A percentile compares a stretch with the other conserved stretches of the same genome.
Evolutionary conservation across 371 early-diverging fungal genomes (phyloP).

Genomic region (Zychaea mexicana): DNA sequence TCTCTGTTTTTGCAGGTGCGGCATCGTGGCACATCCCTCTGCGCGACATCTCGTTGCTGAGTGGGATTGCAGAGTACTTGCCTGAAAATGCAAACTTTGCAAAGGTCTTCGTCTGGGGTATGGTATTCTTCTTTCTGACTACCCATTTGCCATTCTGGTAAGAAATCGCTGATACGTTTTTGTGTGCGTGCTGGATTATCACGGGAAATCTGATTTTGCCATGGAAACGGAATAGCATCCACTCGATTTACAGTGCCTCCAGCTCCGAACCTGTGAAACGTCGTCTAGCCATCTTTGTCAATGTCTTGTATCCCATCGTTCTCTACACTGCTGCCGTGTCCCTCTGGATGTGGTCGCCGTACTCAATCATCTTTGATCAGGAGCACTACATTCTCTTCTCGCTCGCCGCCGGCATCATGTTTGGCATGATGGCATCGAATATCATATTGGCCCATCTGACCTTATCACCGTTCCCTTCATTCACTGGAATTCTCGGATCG

Average conservation of each 20-base stretch:
- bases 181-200: neutral
- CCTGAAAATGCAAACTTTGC: slow-evolving; percentile 32
- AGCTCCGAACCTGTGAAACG: slow-evolving; percentile 36
- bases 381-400: slow-evolving; percentile 74
- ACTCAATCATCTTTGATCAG: slow-evolving; percentile 61
- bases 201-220: neutral
- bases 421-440: slow-evolving; percentile 88
- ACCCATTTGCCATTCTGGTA: slow-evolving; percentile 50
- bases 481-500: slow-evolving; percentile 44
- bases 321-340: slow-evolving; percentile 8
- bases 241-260: slow-evolving; percentile 65
- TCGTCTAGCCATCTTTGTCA: slow-evolving; percentile 9
- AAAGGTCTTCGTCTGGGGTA: slow-evolving; percentile 40
- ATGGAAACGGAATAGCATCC: neutral
- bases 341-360: slow-evolving; percentile 72
- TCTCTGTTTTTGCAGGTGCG: slow-evolving; percentile 30
- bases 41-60: slow-evolving; percentile 20
- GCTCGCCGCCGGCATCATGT: slow-evolving; percentile 75
- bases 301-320: slow-evolving; percentile 13
- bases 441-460: slow-evolving; percentile 90
- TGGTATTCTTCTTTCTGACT: slow-evolving; percentile 33
- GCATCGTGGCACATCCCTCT: slow-evolving; percentile 43
- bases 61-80: slow-evolving; percentile 19
- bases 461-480: slow-evolving; percentile 76
- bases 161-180: neutral